phyloP scores from a whole-genome alignment of 2,329 filamentous ascomycete species.

The Aspergillus sp. region DNA sequence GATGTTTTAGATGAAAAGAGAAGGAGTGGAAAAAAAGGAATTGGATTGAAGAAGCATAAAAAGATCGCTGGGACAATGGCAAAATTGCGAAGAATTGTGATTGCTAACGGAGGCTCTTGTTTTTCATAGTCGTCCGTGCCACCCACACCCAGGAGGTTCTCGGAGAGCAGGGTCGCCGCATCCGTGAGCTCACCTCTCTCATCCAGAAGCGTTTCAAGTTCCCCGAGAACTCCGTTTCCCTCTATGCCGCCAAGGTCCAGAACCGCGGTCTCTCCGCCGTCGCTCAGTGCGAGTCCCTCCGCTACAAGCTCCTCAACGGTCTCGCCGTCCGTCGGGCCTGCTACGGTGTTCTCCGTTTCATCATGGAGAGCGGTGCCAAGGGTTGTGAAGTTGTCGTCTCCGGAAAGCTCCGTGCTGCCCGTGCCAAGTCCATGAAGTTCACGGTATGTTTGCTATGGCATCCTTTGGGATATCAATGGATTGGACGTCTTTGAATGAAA shows the following conservation, averaged over 20 bases:
- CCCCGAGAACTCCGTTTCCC: constrained; percentile 99
- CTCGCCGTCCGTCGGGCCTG: constrained; percentile 97
- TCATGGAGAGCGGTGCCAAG: constrained; percentile 99
- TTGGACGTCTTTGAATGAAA: background rate
- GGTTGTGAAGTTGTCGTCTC: constrained; percentile 99
- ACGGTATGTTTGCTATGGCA: constrained; percentile 61
- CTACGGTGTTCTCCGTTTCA: constrained; percentile 99
- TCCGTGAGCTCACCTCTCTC: constrained; percentile 98
- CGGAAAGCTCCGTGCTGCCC: constrained; percentile 96
- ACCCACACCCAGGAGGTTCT: constrained; percentile 99
- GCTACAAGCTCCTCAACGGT: constrained; percentile 99
- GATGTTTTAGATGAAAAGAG: constrained; percentile 14
- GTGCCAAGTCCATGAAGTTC: constrained; percentile 99
- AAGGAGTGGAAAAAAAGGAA: constrained; percentile 10
- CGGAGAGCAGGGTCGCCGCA: constrained; percentile 99
- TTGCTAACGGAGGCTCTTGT: constrained; percentile 35
- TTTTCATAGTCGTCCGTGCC: constrained; percentile 78
- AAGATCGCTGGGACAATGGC: constrained; percentile 4
- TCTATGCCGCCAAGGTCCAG: constrained; percentile 99
- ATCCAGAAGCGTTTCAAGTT: constrained; percentile 99
- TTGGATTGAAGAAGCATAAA: background rate
- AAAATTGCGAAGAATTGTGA: constrained; percentile 11
- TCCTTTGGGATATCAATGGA: background rate
- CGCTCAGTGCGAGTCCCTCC: constrained; percentile 99
- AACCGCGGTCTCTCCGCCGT: constrained; percentile 99